Percentiles rank a stretch among this genome's conserved stretches.
Conservation (phyloP, 1,139 yeast genomes). For the Sugiyamaella grinbergsii region DNA sequence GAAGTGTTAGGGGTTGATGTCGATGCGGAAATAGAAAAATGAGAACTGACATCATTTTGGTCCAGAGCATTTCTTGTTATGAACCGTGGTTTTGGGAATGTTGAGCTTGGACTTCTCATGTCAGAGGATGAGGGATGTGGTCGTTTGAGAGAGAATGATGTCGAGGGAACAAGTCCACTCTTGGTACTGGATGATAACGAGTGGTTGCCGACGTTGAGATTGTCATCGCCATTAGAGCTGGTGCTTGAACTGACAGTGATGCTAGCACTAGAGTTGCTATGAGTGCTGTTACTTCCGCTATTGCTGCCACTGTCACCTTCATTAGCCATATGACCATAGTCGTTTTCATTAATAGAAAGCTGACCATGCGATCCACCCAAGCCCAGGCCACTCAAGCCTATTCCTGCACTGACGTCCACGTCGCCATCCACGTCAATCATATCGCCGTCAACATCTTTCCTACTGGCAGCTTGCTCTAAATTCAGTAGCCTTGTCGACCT, state of each 20-base stretch:
- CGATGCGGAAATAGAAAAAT: slow-evolving; percentile 21
- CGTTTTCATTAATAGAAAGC: too few species aligned
- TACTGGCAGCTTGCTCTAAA: slow-evolving; percentile 41
- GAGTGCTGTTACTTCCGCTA: background rate
- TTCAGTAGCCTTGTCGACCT: slow-evolving; percentile 47
- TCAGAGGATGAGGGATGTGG: slow-evolving; percentile 22
- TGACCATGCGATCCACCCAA: background rate
- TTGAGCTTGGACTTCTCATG: slow-evolving; percentile 11
- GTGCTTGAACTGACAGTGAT: background rate
- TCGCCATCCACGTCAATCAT: slow-evolving; percentile 14
- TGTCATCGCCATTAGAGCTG: background rate
- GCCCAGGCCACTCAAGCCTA: slow-evolving; percentile 1
- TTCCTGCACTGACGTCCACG: slow-evolving; percentile 1
- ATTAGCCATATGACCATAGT: too few species aligned
- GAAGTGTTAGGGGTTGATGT: slow-evolving; percentile 9
- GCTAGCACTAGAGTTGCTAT: background rate
- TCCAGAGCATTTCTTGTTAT: slow-evolving; percentile 32
- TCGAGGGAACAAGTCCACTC: background rate
- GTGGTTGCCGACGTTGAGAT: background rate
- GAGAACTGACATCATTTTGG: slow-evolving; percentile 6
- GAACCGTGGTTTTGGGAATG: slow-evolving; percentile 21
- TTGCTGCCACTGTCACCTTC: background rate
- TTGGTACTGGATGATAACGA: slow-evolving; percentile 1
- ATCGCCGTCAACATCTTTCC: slow-evolving; percentile 12
- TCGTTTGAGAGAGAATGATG: slow-evolving; percentile 20